Percentiles rank a stretch among this genome's conserved stretches.
Evolutionary conservation across 768 basidiomycete genomes (phyloP).

Genomic region (Tylopilus felleus): DNA sequence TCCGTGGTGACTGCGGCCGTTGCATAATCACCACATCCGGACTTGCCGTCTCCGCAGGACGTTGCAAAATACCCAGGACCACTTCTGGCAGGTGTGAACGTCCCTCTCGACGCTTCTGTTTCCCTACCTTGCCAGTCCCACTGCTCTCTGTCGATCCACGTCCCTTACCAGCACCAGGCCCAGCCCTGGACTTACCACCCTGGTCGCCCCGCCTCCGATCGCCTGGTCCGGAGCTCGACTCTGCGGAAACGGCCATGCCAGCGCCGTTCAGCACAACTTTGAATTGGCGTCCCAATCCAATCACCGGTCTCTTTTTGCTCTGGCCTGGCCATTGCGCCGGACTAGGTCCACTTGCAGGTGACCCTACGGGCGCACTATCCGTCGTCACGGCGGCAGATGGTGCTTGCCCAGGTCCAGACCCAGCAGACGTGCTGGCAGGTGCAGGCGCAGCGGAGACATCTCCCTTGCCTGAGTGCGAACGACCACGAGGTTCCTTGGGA

Average conservation of each 20-base stretch:
- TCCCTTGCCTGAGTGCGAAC: not conserved
- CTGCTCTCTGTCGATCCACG: not conserved
- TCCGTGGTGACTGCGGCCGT: slow-evolving; percentile 11
- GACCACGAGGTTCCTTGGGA: no score
- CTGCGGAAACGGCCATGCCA: no score
- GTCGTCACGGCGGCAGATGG: not conserved
- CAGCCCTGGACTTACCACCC: slow-evolving; percentile 12
- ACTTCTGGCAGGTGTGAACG: not conserved
- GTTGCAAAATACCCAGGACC: slow-evolving; percentile 26
- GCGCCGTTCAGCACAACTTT: no score
- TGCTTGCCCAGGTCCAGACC: no score
- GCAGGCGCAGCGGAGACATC: not conserved
- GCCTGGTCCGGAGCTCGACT: not conserved
- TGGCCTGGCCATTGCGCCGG: no score
- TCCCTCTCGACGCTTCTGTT: slow-evolving; percentile 18
- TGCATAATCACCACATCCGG: slow-evolving; percentile 10
- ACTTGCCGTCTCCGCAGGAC: slow-evolving; percentile 13
- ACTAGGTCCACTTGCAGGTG: not conserved
- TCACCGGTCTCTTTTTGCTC: no score
- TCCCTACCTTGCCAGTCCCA: slow-evolving; percentile 4
- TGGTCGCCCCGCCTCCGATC: slow-evolving; percentile 26
- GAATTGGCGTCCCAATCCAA: no score
- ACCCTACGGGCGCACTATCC: no score
- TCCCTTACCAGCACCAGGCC: not conserved
- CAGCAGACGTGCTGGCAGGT: not conserved